A percentile compares a stretch with the other conserved stretches of the same genome.
Conservation (phyloP, 2,329 filamentous ascomycete species). For the Trichoderma guizhouense region DNA sequence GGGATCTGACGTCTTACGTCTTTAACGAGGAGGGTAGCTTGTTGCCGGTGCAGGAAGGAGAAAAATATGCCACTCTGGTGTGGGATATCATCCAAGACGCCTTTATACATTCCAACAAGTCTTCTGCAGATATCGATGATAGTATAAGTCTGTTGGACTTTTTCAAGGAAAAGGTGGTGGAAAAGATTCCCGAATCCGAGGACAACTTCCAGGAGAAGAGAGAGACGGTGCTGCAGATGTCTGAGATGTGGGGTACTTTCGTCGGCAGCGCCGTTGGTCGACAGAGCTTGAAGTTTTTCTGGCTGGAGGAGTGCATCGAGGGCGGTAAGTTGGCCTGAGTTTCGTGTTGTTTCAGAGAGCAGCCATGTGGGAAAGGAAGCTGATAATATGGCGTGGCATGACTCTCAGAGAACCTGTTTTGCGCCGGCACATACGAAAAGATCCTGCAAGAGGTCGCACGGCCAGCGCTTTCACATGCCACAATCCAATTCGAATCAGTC, state of each 20-base stretch:
- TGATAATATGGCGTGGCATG: neutral
- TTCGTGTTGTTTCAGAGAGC: neutral
- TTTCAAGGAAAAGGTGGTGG: conserved; percentile 44
- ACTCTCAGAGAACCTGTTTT: conserved; percentile 56
- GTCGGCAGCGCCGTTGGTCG: conserved; percentile 60
- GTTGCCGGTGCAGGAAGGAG: conserved; percentile 45
- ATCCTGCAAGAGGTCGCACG: conserved; percentile 57
- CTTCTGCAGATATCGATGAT: conserved; percentile 46
- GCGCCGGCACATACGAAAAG: conserved; percentile 56
- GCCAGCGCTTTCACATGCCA: conserved; percentile 53
- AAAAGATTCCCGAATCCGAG: conserved; percentile 46
- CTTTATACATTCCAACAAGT: conserved; percentile 62
- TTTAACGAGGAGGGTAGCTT: conserved; percentile 55
- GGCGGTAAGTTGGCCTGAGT: conserved; percentile 46
- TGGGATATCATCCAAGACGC: conserved; percentile 68
- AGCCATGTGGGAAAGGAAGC: neutral
- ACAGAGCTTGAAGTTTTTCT: conserved; percentile 74
- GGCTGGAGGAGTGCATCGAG: conserved; percentile 75
- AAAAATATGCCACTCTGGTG: conserved; percentile 50
- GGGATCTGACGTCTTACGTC: conserved; percentile 52
- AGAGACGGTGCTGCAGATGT: conserved; percentile 47
- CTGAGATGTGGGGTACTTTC: conserved; percentile 68
- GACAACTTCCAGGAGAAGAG: conserved; percentile 40
- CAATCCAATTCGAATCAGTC: conserved; percentile 50
- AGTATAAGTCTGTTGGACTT: conserved; percentile 53